Evolutionary conservation across 495 filamentous ascomycete genomes (phyloP).

Genomic region (Aspergillus nanangensis): DNA sequence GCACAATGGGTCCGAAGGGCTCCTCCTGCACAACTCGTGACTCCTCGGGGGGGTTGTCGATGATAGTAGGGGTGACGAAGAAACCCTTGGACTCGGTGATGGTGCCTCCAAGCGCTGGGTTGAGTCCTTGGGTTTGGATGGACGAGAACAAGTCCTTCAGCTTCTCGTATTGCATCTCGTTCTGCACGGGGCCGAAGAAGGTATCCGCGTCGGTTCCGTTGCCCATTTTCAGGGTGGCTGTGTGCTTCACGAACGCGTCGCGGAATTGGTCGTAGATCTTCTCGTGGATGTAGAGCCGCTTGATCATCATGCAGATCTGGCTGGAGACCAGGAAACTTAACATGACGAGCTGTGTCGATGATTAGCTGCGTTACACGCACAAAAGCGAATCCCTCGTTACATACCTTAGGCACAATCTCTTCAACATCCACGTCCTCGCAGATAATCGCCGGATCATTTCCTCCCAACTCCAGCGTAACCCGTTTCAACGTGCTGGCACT

Average conservation of each 20-base stretch:
- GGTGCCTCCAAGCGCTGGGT: conserved; percentile 22
- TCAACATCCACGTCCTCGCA: conserved; percentile 59
- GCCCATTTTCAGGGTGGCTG: conserved; percentile 41
- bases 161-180: conserved; percentile 49
- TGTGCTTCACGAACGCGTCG: conserved; percentile 46
- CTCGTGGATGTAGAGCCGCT: conserved; percentile 65
- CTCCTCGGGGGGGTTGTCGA: conserved; percentile 49
- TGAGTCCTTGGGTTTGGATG: conserved; percentile 37
- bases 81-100: conserved; percentile 33
- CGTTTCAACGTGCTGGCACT: conserved; percentile 60
- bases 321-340: conserved; percentile 51
- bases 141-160: conserved; percentile 43
- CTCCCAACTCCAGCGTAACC: conserved; percentile 56
- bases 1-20: conserved; percentile 47
- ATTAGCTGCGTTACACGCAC: too few species aligned
- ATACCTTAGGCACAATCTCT: conserved; percentile 49
- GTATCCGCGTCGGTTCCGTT: conserved; percentile 31
- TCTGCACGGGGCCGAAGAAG: conserved; percentile 54
- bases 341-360: too few species aligned
- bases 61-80: conserved; percentile 49
- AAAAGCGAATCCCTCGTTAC: too few species aligned
- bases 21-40: conserved; percentile 41
- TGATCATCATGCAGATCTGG: conserved; percentile 51
- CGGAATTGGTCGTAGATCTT: conserved; percentile 59
- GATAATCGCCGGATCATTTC: conserved; percentile 61